Evolutionary conservation across 129 eudicot species (phyloP).

Genomic region (Centrapalus pauciflorus): DNA sequence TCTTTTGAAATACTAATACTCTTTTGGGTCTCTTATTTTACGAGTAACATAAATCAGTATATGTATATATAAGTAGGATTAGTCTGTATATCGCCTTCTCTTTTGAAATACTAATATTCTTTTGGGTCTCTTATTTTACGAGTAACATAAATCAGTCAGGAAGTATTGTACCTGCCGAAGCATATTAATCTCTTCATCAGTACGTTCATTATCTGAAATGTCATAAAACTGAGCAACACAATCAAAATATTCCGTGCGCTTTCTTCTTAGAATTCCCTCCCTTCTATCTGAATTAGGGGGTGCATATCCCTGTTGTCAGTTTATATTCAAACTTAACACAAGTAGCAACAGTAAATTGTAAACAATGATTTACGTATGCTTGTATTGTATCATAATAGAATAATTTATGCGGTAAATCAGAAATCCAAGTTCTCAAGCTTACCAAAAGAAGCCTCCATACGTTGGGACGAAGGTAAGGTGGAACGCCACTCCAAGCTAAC

Average conservation of each 20-base stretch:
- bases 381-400: not conserved
- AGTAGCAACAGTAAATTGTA: conserved; percentile 6
- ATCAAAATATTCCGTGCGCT: conserved; percentile 86
- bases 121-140: not conserved
- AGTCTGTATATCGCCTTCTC: not conserved
- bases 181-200: conserved; percentile 97
- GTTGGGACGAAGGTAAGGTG: conserved; percentile 78
- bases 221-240: conserved; percentile 87
- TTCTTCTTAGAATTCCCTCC: conserved; percentile 95
- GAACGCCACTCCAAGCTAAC: conserved; percentile 97
- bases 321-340: conserved; percentile 53
- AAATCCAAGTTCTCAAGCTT: conserved; percentile 13
- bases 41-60: not conserved
- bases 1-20: not conserved
- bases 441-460: conserved; percentile 99
- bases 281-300: conserved; percentile 99
- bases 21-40: not conserved
- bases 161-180: conserved; percentile 73
- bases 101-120: not conserved
- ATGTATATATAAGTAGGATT: too few species aligned
- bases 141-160: not conserved
- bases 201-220: conserved; percentile 79
- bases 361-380: not conserved
- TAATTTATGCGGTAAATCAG: not conserved
- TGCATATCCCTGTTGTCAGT: conserved; percentile 99